Conservation (phyloP, 768 basidiomycete genomes). For the Crassisporium funariophilum region DNA sequence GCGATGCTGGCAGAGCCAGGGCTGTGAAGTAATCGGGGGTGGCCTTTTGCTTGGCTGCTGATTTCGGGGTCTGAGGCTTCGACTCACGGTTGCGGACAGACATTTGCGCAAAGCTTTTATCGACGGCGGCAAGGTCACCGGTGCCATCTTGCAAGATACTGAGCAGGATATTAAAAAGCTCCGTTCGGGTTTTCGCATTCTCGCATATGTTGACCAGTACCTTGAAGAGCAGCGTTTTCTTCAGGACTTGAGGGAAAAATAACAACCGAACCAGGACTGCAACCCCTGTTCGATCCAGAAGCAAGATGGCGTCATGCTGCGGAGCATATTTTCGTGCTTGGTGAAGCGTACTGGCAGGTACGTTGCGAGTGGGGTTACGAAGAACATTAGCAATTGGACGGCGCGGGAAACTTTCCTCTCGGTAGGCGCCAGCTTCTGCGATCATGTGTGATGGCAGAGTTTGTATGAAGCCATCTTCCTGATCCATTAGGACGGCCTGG, state of each 20-base stretch:
- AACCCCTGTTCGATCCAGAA: conserved; percentile 88
- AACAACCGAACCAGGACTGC: conserved; percentile 89
- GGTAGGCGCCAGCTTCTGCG: conserved; percentile 76
- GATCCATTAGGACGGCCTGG: conserved; percentile 88
- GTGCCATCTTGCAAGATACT: conserved; percentile 94
- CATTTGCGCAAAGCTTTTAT: conserved; percentile 93
- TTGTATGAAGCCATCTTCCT: conserved; percentile 83
- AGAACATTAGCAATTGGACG: conserved; percentile 32
- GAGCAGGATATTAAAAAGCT: conserved; percentile 93
- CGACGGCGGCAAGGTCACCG: conserved; percentile 87
- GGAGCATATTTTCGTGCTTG: conserved; percentile 54
- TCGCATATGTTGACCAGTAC: conserved; percentile 95
- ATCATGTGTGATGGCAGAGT: conserved; percentile 83
- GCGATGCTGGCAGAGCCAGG: conserved; percentile 51
- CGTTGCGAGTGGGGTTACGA: conserved; percentile 31
- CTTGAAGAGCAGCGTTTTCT: conserved; percentile 83
- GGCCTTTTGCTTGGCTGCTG: conserved; percentile 71
- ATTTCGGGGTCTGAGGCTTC: conserved; percentile 55
- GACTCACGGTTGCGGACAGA: conserved; percentile 59
- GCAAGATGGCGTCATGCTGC: conserved; percentile 86
- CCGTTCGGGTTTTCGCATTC: conserved; percentile 87
- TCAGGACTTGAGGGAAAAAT: conserved; percentile 93
- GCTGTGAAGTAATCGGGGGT: conserved; percentile 53
- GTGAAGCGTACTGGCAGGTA: conserved; percentile 28
- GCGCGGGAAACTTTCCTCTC: conserved; percentile 50